A percentile compares a stretch with the other conserved stretches of the same genome.
Conservation (phyloP, 2,329 filamentous ascomycete species). For the Sclerotinia glacialis region DNA sequence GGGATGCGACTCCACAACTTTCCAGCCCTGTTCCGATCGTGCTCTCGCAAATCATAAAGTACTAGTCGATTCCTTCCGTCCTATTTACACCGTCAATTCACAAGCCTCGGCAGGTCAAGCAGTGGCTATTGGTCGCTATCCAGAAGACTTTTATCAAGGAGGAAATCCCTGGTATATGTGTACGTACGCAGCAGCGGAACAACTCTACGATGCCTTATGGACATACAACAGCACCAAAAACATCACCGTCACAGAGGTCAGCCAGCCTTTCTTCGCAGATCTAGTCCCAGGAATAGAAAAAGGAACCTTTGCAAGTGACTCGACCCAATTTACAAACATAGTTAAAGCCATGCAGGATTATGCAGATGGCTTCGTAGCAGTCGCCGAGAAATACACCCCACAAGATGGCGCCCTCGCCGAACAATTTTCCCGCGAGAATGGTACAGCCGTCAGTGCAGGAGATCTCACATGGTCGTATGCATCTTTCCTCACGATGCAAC, state of each 20-base stretch:
- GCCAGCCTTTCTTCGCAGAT: slow-evolving; percentile 69
- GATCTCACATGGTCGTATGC: slow-evolving; percentile 74
- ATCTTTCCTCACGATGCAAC: slow-evolving; percentile 60
- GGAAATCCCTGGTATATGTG: slow-evolving; percentile 69
- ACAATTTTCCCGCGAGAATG: slow-evolving; percentile 58
- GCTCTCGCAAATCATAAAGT: slow-evolving; percentile 74
- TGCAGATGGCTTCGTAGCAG: slow-evolving; percentile 53
- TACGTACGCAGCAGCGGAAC: slow-evolving; percentile 56
- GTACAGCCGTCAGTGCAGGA: slow-evolving; percentile 56
- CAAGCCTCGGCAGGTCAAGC: slow-evolving; percentile 59
- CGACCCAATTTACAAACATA: slow-evolving; percentile 49
- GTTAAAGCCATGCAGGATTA: slow-evolving; percentile 61
- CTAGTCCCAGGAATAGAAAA: slow-evolving; percentile 54
- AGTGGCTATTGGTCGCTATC: slow-evolving; percentile 63
- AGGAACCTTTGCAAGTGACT: slow-evolving; percentile 63
- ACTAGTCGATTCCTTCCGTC: slow-evolving; percentile 70
- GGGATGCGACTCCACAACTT: slow-evolving; percentile 65
- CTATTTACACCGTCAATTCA: slow-evolving; percentile 62
- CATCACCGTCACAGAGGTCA: slow-evolving; percentile 61
- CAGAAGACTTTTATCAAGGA: slow-evolving; percentile 70
- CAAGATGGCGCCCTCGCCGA: slow-evolving; percentile 61
- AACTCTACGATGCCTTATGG: slow-evolving; percentile 60
- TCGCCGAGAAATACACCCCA: slow-evolving; percentile 50
- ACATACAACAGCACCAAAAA: slow-evolving; percentile 65
- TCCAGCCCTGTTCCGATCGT: slow-evolving; percentile 57